phyloP scores from a whole-genome alignment of 192 early-diverging fungal species.

The Paraglomus occultum region DNA sequence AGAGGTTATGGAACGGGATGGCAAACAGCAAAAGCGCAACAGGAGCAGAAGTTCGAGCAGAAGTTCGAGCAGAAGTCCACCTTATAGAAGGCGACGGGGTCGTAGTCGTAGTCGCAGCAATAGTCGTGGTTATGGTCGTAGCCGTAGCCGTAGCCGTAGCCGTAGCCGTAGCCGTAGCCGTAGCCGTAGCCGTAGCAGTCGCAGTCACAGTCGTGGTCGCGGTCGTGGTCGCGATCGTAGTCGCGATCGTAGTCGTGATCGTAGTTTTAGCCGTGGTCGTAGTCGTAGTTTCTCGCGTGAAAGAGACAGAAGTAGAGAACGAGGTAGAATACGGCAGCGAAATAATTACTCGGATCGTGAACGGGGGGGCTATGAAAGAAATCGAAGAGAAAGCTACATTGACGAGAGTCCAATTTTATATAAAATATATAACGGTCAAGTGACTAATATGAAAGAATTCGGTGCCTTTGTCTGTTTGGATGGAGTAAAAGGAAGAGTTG shows the following conservation, averaged over 20 bases:
- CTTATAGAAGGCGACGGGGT: conserved; percentile 13
- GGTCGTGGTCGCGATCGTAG: conserved; percentile 26
- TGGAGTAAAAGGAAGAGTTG: conserved; percentile 70
- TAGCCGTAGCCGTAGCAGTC: too few relatives aligned
- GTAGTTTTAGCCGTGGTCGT: conserved; percentile 34
- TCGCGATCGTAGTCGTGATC: conserved; percentile 23
- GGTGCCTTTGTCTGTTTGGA: conserved; percentile 90
- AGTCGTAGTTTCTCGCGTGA: conserved; percentile 40
- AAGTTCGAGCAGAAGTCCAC: conserved; percentile 27
- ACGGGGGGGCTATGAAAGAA: conserved; percentile 27
- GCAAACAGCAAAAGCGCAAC: conserved; percentile 34
- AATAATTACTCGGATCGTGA: conserved; percentile 28
- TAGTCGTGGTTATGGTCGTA: conserved; percentile 16
- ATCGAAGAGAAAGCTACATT: conserved; percentile 33
- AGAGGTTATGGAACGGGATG: conserved; percentile 33
- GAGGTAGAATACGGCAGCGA: conserved; percentile 17
- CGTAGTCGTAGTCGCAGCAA: conserved; percentile 31
- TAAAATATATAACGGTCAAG: conserved; percentile 87
- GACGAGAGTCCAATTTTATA: conserved; percentile 85
- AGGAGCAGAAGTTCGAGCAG: conserved; percentile 34
- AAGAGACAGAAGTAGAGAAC: conserved; percentile 25
- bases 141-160: conserved; percentile 36
- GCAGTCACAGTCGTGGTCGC: too few relatives aligned
- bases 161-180: conserved; percentile 29
- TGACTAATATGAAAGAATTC: conserved; percentile 87